A percentile compares a stretch with the other conserved stretches of the same genome.
Evolutionary conservation across 768 basidiomycete genomes (phyloP).

Genomic region (Lactifluus piperatus): DNA sequence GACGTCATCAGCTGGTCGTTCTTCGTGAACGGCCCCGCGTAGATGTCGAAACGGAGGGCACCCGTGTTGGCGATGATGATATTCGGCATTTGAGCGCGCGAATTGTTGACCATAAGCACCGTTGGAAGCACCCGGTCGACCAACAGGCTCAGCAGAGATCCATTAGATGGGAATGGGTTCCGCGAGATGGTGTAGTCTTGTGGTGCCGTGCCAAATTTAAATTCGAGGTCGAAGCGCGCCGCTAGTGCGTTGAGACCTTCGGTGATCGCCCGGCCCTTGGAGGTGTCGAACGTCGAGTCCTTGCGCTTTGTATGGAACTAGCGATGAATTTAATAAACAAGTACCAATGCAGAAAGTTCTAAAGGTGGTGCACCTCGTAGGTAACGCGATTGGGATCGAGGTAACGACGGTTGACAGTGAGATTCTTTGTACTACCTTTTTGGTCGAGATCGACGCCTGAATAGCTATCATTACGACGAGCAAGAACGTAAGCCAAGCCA

Average conservation of each 20-base stretch:
- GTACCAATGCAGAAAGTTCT: not conserved
- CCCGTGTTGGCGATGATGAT: conserved; percentile 60
- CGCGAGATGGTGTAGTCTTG: conserved; percentile 62
- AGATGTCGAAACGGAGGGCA: conserved; percentile 57
- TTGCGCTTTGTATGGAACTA: conserved; percentile 57
- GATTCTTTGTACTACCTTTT: conserved; percentile 35
- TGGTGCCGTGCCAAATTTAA: conserved; percentile 63
- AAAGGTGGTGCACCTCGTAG: conserved; percentile 43
- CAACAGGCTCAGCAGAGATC: conserved; percentile 52
- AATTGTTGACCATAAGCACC: conserved; percentile 54
- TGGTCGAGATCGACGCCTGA: conserved; percentile 42
- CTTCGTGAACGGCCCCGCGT: conserved; percentile 61
- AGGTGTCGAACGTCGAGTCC: conserved; percentile 55
- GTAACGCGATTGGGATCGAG: conserved; percentile 74
- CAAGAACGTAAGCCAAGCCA: not conserved
- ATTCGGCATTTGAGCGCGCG: conserved; percentile 48
- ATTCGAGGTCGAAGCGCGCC: conserved; percentile 50
- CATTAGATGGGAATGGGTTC: conserved; percentile 54
- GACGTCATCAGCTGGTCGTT: conserved; percentile 74
- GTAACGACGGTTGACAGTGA: conserved; percentile 63
- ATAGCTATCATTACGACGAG: not conserved
- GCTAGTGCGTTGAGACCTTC: conserved; percentile 45
- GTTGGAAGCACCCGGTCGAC: conserved; percentile 33
- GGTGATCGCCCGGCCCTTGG: conserved; percentile 43
- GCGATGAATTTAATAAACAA: not conserved